Evolutionary conservation across 345 rosid species (phyloP).

Genomic region (Populus nigra): DNA sequence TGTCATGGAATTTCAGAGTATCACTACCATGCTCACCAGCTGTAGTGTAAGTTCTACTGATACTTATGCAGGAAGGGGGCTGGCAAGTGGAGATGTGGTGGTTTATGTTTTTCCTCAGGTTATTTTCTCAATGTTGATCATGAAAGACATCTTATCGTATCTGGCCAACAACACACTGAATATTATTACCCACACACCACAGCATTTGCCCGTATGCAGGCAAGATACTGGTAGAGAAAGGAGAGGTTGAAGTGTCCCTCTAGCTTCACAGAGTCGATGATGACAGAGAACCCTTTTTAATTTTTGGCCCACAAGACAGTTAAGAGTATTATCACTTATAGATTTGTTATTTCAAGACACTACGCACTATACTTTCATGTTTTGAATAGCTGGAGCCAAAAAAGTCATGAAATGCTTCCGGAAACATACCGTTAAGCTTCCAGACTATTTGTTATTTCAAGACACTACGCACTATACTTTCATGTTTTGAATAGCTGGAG

Average conservation of each 20-base stretch:
- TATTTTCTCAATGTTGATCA: not conserved
- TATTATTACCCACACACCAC: too few species aligned
- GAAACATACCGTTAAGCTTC: slow-evolving; percentile 72
- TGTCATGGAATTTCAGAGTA: not conserved
- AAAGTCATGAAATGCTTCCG: not conserved
- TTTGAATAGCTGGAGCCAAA: not conserved
- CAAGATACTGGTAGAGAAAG: too few species aligned
- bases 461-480: not conserved
- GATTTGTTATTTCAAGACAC: not conserved
- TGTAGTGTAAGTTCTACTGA: not conserved
- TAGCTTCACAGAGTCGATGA: not conserved
- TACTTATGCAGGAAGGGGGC: not conserved
- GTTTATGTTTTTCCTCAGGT: not conserved
- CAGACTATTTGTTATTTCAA: slow-evolving; percentile 37
- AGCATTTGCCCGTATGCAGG: too few species aligned
- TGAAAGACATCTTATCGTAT: not conserved
- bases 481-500: not conserved
- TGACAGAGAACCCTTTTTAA: not conserved
- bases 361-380: not conserved
- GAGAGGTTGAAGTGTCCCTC: too few species aligned
- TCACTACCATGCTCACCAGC: not conserved
- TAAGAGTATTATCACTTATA: slow-evolving; percentile 1
- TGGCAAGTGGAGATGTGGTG: not conserved
- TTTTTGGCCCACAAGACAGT: not conserved
- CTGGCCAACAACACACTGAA: too few species aligned